These are phyloP conservation scores for Talaromyces nanjingensis DNA, from an alignment of 495 filamentous ascomycete species.

Conservation along the genomic window DNA sequence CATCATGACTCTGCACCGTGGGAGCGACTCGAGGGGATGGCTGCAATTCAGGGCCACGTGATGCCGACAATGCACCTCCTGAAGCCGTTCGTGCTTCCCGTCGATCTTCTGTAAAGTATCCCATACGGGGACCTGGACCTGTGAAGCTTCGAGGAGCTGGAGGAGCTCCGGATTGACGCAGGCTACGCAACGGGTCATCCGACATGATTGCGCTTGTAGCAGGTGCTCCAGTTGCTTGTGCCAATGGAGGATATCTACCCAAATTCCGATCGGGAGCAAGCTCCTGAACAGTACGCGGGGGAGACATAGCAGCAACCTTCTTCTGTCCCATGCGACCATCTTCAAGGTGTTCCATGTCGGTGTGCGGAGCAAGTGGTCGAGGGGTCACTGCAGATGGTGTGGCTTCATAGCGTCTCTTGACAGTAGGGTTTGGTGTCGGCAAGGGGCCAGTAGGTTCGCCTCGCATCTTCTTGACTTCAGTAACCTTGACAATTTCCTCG, in stretches of 20 bases:
- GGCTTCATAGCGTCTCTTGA: slow-evolving; percentile 51
- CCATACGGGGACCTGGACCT: slow-evolving; percentile 40
- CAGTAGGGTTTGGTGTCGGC: slow-evolving; percentile 52
- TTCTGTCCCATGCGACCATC: slow-evolving; percentile 45
- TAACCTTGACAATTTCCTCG: slow-evolving; percentile 58
- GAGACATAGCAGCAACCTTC: slow-evolving; percentile 22
- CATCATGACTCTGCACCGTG: slow-evolving; percentile 20
- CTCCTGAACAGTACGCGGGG: slow-evolving; percentile 25
- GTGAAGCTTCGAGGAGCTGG: slow-evolving; percentile 19
- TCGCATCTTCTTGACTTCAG: slow-evolving; percentile 59
- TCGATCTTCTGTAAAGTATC: slow-evolving; percentile 37
- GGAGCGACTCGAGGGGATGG: slow-evolving; percentile 27
- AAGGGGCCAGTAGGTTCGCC: slow-evolving; percentile 67
- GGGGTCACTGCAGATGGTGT: slow-evolving; percentile 50
- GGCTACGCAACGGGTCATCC: slow-evolving; percentile 27
- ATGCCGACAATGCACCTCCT: slow-evolving; percentile 18
- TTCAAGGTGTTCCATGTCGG: slow-evolving; percentile 47
- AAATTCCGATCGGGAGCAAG: slow-evolving; percentile 26
- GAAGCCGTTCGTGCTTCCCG: slow-evolving; percentile 31
- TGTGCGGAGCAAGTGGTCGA: slow-evolving; percentile 53
- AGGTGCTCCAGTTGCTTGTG: slow-evolving; percentile 35
- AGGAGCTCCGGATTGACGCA: slow-evolving; percentile 21
- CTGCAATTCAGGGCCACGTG: slow-evolving; percentile 25
- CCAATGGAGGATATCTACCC: slow-evolving; percentile 34
- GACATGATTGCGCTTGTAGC: slow-evolving; percentile 20